Evolutionary conservation across 352 stramenopile species (phyloP).

Genomic region (Pythium rishiriense): DNA sequence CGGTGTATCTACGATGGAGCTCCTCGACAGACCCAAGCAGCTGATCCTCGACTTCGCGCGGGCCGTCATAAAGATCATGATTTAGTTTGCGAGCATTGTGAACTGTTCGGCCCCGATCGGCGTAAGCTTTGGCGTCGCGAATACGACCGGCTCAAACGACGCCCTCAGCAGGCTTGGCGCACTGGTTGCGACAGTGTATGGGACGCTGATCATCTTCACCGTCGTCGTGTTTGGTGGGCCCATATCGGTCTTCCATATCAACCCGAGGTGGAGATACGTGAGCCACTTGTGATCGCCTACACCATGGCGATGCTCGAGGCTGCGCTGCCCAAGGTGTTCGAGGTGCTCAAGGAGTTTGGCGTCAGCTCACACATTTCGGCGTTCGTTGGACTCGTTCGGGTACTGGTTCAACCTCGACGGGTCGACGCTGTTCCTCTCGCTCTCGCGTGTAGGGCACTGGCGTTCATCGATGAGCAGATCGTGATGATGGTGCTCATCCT

Average conservation of each 20-base stretch:
- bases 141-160: constrained; percentile 50
- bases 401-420: constrained; percentile 71
- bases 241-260: constrained; percentile 49
- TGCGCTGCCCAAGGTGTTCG: constrained; percentile 56
- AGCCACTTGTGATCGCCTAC: constrained; percentile 61
- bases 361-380: constrained; percentile 48
- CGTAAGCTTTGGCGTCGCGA: constrained; percentile 58
- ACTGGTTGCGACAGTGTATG: constrained; percentile 49
- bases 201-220: constrained; percentile 49
- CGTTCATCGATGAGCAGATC: constrained; percentile 23
- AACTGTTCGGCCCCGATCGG: constrained; percentile 62
- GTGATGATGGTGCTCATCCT: constrained; percentile 18
- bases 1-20: constrained; percentile 37
- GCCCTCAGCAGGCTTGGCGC: constrained; percentile 38
- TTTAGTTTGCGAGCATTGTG: constrained; percentile 68
- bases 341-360: constrained; percentile 47
- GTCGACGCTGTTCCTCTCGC: constrained; percentile 49
- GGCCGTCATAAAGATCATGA: constrained; percentile 65
- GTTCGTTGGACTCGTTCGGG: constrained; percentile 60
- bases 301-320: constrained; percentile 27
- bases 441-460: constrained; percentile 46
- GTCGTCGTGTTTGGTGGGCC: constrained; percentile 42
- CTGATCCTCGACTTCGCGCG: constrained; percentile 45
- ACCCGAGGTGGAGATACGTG: constrained; percentile 42
- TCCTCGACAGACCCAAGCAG: constrained; percentile 34